A percentile compares a stretch with the other conserved stretches of the same genome.
Conservation (phyloP, 495 filamentous ascomycete genomes). For the Xylaria cubensis region DNA sequence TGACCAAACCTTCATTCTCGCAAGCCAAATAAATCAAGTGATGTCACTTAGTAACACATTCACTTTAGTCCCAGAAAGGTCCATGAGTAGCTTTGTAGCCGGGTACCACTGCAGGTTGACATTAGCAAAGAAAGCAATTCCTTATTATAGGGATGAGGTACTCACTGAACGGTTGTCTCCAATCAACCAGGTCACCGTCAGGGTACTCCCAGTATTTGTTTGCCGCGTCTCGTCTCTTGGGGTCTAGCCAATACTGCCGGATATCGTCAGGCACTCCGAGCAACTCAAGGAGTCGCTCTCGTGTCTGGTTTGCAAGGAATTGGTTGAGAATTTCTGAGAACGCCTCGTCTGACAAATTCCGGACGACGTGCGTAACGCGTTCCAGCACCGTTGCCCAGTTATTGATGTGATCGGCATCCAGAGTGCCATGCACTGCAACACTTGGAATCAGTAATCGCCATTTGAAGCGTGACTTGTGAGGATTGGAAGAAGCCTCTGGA, state of each 20-base stretch:
- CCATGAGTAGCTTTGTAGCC: slow-evolving; percentile 32
- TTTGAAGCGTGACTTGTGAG: not conserved
- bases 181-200: slow-evolving; percentile 32
- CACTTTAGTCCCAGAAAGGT: not conserved
- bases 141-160: not conserved
- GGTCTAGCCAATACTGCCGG: slow-evolving; percentile 20
- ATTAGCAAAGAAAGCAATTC: not conserved
- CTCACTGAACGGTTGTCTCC: slow-evolving; percentile 29
- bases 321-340: not conserved
- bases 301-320: not conserved
- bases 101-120: not conserved
- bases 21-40: not conserved
- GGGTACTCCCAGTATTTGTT: slow-evolving; percentile 30
- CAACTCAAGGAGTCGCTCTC: slow-evolving; percentile 1
- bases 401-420: slow-evolving; percentile 36
- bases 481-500: not conserved
- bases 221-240: not conserved
- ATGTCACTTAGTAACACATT: not conserved
- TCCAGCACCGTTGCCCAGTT: slow-evolving; percentile 31
- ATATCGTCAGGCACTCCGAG: slow-evolving; percentile 23
- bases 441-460: not conserved
- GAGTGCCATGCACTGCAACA: slow-evolving; percentile 34
- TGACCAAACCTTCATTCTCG: not conserved
- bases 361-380: slow-evolving; percentile 22
- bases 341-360: not conserved